Evolutionary conservation across 139 green algal genomes (phyloP).

Genomic region (Diplosphaera chodatii): DNA sequence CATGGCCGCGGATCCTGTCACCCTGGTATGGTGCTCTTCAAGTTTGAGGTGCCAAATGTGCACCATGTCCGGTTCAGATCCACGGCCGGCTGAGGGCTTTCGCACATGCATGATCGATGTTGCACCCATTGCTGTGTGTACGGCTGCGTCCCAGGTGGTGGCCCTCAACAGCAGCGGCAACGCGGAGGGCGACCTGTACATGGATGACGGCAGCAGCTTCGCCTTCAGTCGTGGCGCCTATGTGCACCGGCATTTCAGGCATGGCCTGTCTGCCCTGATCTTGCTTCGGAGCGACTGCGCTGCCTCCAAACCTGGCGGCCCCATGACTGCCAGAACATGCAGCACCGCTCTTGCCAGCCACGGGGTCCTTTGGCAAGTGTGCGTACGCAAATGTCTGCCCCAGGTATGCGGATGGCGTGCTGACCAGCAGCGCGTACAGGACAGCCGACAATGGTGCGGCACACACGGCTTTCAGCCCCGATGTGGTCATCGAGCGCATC

Average conservation of each 20-base stretch:
- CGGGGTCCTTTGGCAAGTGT: neutral
- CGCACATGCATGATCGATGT: too few species aligned
- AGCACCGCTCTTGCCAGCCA: too few species aligned
- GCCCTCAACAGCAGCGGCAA: conserved; percentile 61
- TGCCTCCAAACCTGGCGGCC: conserved; percentile 5
- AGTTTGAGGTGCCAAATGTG: too few species aligned
- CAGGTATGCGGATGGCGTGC: conserved; percentile 14
- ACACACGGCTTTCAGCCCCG: neutral
- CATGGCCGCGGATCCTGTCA: conserved; percentile 79
- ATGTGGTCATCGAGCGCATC: conserved; percentile 30
- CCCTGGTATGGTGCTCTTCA: conserved; percentile 29
- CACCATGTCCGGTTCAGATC: too few species aligned
- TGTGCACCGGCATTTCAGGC: conserved; percentile 32
- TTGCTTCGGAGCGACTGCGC: too few species aligned
- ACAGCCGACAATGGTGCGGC: conserved; percentile 1
- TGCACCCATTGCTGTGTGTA: too few species aligned
- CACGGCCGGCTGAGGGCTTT: too few species aligned
- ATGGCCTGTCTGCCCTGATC: conserved; percentile 7
- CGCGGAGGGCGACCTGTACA: conserved; percentile 79
- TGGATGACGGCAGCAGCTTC: conserved; percentile 92
- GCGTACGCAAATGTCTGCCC: neutral
- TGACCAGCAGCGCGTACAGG: conserved; percentile 17
- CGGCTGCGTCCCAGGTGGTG: conserved; percentile 38
- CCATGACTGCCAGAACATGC: too few species aligned
- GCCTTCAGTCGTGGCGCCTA: conserved; percentile 65